phyloP scores from a whole-genome alignment of 306 rosid genomes.

The Medicago ruthenica region DNA sequence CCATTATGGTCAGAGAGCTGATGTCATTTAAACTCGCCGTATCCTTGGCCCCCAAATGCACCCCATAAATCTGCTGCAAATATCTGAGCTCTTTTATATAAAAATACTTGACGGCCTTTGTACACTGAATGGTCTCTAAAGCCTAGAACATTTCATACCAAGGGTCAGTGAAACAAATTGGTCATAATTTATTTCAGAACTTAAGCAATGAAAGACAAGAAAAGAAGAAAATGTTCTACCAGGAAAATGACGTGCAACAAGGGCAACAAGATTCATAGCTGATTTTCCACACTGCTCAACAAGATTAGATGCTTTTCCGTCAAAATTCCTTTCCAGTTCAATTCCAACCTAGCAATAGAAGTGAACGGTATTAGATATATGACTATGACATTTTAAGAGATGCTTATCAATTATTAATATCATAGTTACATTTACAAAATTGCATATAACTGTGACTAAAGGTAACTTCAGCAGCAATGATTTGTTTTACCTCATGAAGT shows the following conservation, averaged over 20 bases:
- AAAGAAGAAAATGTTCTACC: constrained; percentile 52
- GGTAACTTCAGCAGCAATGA: constrained; percentile 10
- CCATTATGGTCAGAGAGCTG: constrained; percentile 86
- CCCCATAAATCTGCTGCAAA: constrained; percentile 96
- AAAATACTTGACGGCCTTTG: constrained; percentile 91
- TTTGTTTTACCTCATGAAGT: constrained; percentile 77
- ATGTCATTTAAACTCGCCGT: constrained; percentile 88
- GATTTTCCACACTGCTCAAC: constrained; percentile 87
- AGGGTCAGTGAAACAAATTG: constrained; percentile 41
- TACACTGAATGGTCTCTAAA: constrained; percentile 91
- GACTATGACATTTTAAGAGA: constrained; percentile 22
- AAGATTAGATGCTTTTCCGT: constrained; percentile 80
- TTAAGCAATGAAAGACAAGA: not conserved
- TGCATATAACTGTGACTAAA: constrained; percentile 4
- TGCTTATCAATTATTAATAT: constrained; percentile 25
- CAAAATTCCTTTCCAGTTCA: constrained; percentile 82
- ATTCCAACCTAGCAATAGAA: constrained; percentile 62
- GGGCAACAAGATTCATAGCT: constrained; percentile 85
- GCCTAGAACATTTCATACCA: constrained; percentile 57
- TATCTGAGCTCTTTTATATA: constrained; percentile 97
- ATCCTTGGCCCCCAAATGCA: constrained; percentile 77
- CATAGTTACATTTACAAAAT: constrained; percentile 13
- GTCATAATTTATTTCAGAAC: constrained; percentile 8
- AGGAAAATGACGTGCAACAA: constrained; percentile 89
- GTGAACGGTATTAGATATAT: constrained; percentile 12